phyloP scores from a whole-genome alignment of 1,284 basidiomycete genomes.

The Sphaerobolus stellatus region DNA sequence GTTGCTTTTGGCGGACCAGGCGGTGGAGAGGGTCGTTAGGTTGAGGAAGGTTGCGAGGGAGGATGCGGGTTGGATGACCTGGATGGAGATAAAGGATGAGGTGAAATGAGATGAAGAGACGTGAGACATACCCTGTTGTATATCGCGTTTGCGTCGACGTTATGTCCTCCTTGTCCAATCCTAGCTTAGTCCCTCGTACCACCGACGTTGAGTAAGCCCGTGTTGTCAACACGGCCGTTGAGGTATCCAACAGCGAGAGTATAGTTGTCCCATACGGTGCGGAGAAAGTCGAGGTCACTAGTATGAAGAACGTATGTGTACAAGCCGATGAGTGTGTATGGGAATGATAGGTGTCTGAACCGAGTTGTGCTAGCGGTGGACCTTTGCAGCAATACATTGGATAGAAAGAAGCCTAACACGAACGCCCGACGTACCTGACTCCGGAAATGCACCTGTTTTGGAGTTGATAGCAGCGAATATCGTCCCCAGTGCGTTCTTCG shows the following conservation, averaged over 20 bases:
- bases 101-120: too few relatives aligned
- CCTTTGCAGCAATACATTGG: conserved; percentile 24
- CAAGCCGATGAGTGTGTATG: conserved; percentile 49
- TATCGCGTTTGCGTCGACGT: conserved; percentile 49
- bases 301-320: conserved; percentile 48
- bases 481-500: conserved; percentile 54
- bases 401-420: too few relatives aligned
- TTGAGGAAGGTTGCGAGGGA: conserved; percentile 36
- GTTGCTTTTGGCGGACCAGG: conserved; percentile 42
- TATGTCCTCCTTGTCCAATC: conserved; percentile 46
- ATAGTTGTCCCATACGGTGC: conserved; percentile 49
- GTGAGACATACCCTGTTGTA: conserved; percentile 38
- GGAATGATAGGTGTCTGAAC: conserved; percentile 43
- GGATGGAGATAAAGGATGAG: too few relatives aligned
- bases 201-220: conserved; percentile 50
- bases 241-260: conserved; percentile 48
- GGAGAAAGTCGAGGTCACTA: conserved; percentile 45
- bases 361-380: conserved; percentile 53
- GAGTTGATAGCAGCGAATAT: conserved; percentile 57
- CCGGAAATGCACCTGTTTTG: conserved; percentile 51
- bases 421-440: conserved; percentile 40
- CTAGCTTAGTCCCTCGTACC: conserved; percentile 51
- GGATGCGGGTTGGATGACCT: too few relatives aligned
- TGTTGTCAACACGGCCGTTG: conserved; percentile 42
- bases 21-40: conserved; percentile 36